Base-by-base conservation (phyloP, 768 basidiomycete genomes). In the Xerocomellus intermedius region DNA sequence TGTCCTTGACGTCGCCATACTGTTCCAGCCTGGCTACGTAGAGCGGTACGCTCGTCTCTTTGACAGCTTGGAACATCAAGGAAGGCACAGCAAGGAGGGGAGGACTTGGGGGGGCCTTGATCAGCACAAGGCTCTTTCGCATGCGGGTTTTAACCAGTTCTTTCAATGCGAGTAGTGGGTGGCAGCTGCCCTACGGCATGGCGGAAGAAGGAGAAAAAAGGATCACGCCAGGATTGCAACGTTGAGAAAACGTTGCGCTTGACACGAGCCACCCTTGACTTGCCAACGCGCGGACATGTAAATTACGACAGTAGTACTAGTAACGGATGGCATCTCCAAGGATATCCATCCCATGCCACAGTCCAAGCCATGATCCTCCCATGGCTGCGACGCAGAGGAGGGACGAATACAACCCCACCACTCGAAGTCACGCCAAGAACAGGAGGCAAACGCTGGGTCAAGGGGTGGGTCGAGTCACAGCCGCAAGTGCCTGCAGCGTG, bases 221-320 rank as follows among this genome's bases (percentile, higher is more conserved):
- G 32, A 54, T 44, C 58, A 56, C 16, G 66, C 50, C 44, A 13
- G 24, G 54, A 58, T 22, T 49, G 67, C 67, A 69, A 65, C 68
- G 68, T 70, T 69, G 66, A 55, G 59, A 56, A 42, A 70, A 70
- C 68, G 68, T 69, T 70, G 62, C 50, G 35, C 24, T 41, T 56
- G 59, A 63, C 63, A 60, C 42, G 56, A 53, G 50, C 44, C 32
- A 46, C 51, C 50, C 58, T 61, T 58, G 58, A 67, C 62, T 37
- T 3, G 50, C 44, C 22, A 7, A 33, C n/a, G 32, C 47, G 49
- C 54, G 57, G 49, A 56, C 48, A 10, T 44, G 38, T 32, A 55
- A 58, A 56, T 54, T 54, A 51, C 50, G 47, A 53, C 50, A 37
- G 46, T 14, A 33, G 13, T n/a, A n/a, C n/a, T n/a, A n/a, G n/a